Base-by-base conservation (phyloP, 179 eudicot genomes). In the Patellifolia procumbens region DNA sequence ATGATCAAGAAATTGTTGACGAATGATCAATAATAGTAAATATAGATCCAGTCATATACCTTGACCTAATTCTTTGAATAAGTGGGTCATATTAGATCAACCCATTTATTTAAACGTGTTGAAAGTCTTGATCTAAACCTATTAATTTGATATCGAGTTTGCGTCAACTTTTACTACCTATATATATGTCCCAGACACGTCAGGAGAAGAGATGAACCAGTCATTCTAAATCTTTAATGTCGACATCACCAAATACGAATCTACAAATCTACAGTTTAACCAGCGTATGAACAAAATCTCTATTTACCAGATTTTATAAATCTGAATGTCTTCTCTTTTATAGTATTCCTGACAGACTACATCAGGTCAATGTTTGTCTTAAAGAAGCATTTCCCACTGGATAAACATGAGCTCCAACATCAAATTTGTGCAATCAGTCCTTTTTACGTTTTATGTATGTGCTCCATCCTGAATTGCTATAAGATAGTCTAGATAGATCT, bases 231-330 rank as follows among this genome's bases (percentile, higher is more conserved):
- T n/a, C 62, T 46, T 11, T 35, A 31, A 35, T 74, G 59, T n/a
- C n/a, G n/a, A 49, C 61, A 74, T 26, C 39, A 37, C 26, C 72
- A 52, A 39, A 1, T 43, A 68, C 56, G 68, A 69, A 58, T 34
- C 74, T 58, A 56, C 16, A n/a, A 22, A 35, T 69, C 31, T 52
- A 43, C 35, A 43, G 60, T 77, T 42, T 29, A 77, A 72, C 63
- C 72, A 62, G 64, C 64, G 72, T 78, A 78, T 51, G 63, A 71
- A 51, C 70, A 52, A 71, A 37, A 77, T 71, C 75, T 31, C 31
- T 20, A 5, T 22, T 4, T 26, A 11, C 58, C 26, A 35, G 68
- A 69, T 56, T 22, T 76, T 31, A 3, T 34, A 45, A 61, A 62
- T 60, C 37, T 64, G 31, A 4, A 32, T 35, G 59, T 70, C 60